Evolutionary conservation across 2,329 filamentous ascomycete species (phyloP), one percentile per base, ranked within the genome.

Genomic region (Cryoendolithus antarcticus): DNA sequence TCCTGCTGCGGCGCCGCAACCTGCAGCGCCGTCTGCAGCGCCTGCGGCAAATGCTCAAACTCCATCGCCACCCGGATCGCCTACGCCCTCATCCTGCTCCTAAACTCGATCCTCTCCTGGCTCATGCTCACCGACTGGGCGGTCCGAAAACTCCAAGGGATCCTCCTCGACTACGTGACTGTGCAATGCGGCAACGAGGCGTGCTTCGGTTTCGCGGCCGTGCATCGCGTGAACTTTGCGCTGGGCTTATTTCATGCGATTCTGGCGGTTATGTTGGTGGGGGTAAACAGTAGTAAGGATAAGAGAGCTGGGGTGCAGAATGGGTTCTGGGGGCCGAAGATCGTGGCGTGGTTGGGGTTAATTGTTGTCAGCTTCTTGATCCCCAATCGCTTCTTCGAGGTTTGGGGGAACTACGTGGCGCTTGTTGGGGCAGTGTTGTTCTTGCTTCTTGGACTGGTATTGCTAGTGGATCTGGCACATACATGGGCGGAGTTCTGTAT

Each of bases 81-180:
- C 56, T 61, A 61, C 53, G 58, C 91, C 48, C 76, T 96, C 56
- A 81, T 98, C 46, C 82, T 98, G 40, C 78, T 98, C 49, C 66
- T 96, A 63, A 98, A 98, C 72, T 95, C 89, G 43, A 94, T 96
- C 48, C 62, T 96, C 37, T 89, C 91, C 29, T 98, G 91, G 91
- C 85, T 98, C 52, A 94, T 96, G 86, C 86, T 98, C 66, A 98
- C 91, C 13, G 85, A 86, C 38, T 98, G 91, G 91, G 91, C 91
- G 28, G 84, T 98, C 58, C 85, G 94, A 55, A 96, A 96, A 61
- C 72, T 98, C 4, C 80, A 96, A 63, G 77, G 93, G 48, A 70
- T 96, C 39, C 91, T 86, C 9, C 73, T 98, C 48, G 86, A 96
- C 64, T 96, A 95, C 58, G 88, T 98, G 67, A 86, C 86, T 55